Percentiles rank a stretch among this genome's conserved stretches.
Evolutionary conservation across 2,329 filamentous ascomycete genomes (phyloP).

Genomic region (Colletotrichum liriopes): DNA sequence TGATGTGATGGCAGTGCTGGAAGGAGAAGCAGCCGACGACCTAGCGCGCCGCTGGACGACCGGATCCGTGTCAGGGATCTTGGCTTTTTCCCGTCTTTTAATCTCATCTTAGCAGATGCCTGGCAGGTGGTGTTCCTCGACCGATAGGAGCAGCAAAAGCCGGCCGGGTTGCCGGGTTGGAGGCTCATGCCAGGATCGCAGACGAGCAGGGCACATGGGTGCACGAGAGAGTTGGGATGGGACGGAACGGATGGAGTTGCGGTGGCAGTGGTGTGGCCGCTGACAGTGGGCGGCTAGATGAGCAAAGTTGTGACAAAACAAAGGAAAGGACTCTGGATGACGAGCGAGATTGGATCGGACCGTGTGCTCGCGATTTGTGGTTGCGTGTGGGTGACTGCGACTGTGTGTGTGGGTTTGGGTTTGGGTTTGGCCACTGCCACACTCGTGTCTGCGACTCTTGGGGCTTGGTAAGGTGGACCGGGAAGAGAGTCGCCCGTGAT

Average conservation of each 20-base stretch:
- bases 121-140: neutral
- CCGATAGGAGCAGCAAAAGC: neutral
- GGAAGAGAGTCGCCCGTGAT: slow-evolving; percentile 33
- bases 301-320: slow-evolving; percentile 28
- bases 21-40: slow-evolving; percentile 31
- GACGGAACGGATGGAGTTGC: slow-evolving; percentile 3
- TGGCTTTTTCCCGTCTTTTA: neutral
- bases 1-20: slow-evolving; percentile 39
- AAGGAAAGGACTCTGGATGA: slow-evolving; percentile 14
- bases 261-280: slow-evolving; percentile 23
- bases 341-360: slow-evolving; percentile 23
- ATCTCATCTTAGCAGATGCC: too few species aligned
- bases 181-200: neutral
- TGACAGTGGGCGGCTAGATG: slow-evolving; percentile 38
- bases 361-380: neutral
- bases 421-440: slow-evolving; percentile 1
- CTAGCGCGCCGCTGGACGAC: slow-evolving; percentile 14
- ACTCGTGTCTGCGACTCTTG: slow-evolving; percentile 5
- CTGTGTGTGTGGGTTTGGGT: neutral
- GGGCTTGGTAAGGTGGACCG: slow-evolving; percentile 34
- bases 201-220: slow-evolving; percentile 28
- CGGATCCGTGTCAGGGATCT: slow-evolving; percentile 28
- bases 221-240: slow-evolving; percentile 15
- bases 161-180: slow-evolving; percentile 4
- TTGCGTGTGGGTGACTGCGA: neutral